phyloP scores from a whole-genome alignment of 169 alveolate genomes.

The Plasmodium sp. region DNA sequence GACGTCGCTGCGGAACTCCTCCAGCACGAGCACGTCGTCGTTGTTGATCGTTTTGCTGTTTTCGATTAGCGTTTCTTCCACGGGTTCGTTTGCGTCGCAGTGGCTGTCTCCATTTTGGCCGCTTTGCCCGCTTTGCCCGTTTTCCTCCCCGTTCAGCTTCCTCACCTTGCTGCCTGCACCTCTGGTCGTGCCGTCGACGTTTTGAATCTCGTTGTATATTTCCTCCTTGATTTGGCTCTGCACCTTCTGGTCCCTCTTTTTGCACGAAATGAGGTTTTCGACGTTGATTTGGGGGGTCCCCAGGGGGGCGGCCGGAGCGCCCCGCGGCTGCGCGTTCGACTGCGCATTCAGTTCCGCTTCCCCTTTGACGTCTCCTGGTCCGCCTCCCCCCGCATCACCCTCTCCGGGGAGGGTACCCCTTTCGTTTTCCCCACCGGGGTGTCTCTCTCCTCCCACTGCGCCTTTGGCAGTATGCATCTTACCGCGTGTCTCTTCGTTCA shows the following conservation, averaged over 20 bases:
- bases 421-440: not conserved
- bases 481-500: not conserved
- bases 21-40: constrained; percentile 67
- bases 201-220: constrained; percentile 38
- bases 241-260: constrained; percentile 20
- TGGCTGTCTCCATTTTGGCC: not conserved
- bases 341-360: not conserved
- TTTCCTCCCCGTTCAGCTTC: not conserved
- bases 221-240: constrained; percentile 35
- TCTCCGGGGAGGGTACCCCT: not conserved
- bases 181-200: constrained; percentile 6
- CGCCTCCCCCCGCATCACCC: not conserved
- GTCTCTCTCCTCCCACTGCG: not conserved
- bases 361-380: not conserved
- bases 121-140: not conserved
- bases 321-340: not conserved
- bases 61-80: constrained; percentile 51
- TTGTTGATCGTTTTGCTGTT: constrained; percentile 70
- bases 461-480: not conserved
- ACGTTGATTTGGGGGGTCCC: constrained; percentile 24
- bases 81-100: not conserved
- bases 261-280: constrained; percentile 19
- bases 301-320: not conserved
- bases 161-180: constrained; percentile 16
- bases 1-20: constrained; percentile 66